Base-by-base conservation (phyloP, 164 flowering plant genomes). In the Umbilicus rupestris region DNA sequence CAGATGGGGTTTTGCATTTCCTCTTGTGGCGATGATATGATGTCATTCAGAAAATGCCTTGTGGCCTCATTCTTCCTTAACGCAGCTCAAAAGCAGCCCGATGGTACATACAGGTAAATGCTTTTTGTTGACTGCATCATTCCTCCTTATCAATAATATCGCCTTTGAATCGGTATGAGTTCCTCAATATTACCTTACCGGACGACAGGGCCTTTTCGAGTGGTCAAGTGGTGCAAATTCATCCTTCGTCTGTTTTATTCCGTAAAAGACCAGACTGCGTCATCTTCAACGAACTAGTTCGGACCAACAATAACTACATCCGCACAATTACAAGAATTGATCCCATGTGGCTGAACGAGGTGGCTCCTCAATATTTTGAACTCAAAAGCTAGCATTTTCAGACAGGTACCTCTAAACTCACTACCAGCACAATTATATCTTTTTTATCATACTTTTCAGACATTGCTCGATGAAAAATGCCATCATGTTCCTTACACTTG, bases 31-130 rank as follows among this genome's bases (percentile, higher is more conserved):
- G 92, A 89, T 63, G 98, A 94, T 73, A 79, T 77, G 78, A 78
- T 83, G 71, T 90, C 78, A 67, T 84, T 91, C 52, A 87, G 89
- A 49, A 83, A 87, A 81, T 90, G 98, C 74, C 89, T 94, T 73
- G 87, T 96, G 72, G 97, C 97, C 64, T 80, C 98, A 1, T 94
- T 89, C 76, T 94, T 91, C 72, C 84, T 89, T 16, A 91, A 89
- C 74, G 95, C 89, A 46, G 97, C 97, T 62, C 29, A 80, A 74
- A 87, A 76, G 73, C 96, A 87, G 76, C 87, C 95, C 55, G 93
- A 88, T 63, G 98, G 95, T 37, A 75, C 81, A 39, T 94, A 91
- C 84, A 91, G 93, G 99, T 91, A 37, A 39, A 11, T 0, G 60
- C 28, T 20, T 7, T 39, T 37, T 3, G 39, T 16, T 33, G 17